These are phyloP conservation scores for Zangia roseola DNA, from an alignment of 768 basidiomycete genomes.

Conservation along the genomic window DNA sequence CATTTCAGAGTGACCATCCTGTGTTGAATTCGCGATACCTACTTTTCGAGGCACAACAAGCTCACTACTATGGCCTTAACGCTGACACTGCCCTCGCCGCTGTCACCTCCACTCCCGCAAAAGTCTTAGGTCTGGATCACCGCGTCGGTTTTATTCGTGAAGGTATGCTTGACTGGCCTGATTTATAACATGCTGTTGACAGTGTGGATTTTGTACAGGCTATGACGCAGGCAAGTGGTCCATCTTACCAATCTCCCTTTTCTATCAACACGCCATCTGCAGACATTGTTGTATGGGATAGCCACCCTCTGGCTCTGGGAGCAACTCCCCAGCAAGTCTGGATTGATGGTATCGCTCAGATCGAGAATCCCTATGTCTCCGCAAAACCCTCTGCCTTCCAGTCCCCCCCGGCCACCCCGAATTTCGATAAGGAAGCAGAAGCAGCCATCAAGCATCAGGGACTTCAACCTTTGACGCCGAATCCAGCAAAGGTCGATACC, in stretches of 20 bases:
- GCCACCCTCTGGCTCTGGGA: slow-evolving; percentile 73
- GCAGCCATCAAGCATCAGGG: slow-evolving; percentile 65
- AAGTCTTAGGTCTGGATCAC: slow-evolving; percentile 69
- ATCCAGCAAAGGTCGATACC: slow-evolving; percentile 33
- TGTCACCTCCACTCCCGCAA: slow-evolving; percentile 72
- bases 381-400: slow-evolving; percentile 59
- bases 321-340: slow-evolving; percentile 80
- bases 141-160: slow-evolving; percentile 63
- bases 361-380: slow-evolving; percentile 44
- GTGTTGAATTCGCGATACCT: slow-evolving; percentile 56
- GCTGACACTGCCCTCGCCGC: slow-evolving; percentile 62
- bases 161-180: slow-evolving; percentile 33
- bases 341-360: slow-evolving; percentile 82
- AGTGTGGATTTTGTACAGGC: slow-evolving; percentile 35
- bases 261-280: neutral
- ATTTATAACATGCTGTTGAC: neutral
- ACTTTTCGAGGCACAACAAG: slow-evolving; percentile 60
- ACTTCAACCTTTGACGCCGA: slow-evolving; percentile 60
- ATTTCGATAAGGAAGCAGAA: slow-evolving; percentile 63
- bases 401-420: slow-evolving; percentile 48
- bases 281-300: slow-evolving; percentile 78
- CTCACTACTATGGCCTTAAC: slow-evolving; percentile 71
- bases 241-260: neutral
- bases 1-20: slow-evolving; percentile 49
- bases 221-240: slow-evolving; percentile 61